Evolutionary conservation across 768 basidiomycete species (phyloP), one percentile per base, ranked within the genome.

Genomic region (Naganishia randhawae): DNA sequence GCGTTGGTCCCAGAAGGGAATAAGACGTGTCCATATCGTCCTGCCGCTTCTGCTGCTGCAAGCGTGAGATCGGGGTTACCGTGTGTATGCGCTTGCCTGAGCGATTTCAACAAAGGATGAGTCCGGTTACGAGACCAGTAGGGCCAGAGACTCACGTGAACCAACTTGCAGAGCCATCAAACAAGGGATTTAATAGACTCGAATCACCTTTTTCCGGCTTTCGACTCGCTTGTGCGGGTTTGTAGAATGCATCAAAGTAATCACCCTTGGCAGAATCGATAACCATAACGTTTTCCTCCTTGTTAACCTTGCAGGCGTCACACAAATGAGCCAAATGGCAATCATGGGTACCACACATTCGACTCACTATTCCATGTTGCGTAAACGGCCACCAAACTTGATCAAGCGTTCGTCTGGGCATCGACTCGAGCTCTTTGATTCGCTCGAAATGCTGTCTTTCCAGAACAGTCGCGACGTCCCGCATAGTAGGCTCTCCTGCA

Each of bases 331-430:
- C 16, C 29, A 4, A 14, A 13, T 22, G 11, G n/a, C 33, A 35
- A n/a, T 8, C 27, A 2, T 31, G 37, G n/a, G 14, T 22, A 17
- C 37, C 4, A 27, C 13, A 22, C n/a, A 45, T 16, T n/a, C 8
- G n/a, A 67, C 74, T 72, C 35, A 78, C 76, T 52, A 80, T 29
- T 2, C 76, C 78, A 71, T 98, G 95, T 76, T 98, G 95, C 1
- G 92, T 91, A 76, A 98, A 98, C 0, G 95, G 95, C 92, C 93
- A 98, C 95, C 95, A 98, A 51, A 96, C 83, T 1, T 84, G 83
- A 63, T 92, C 84, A 50, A 90, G 81, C 0, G 92, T 88, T 41
- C 93, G 85, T 11, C 82, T 81, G 3, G 91, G 86, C 87, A 95
- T 91, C 0, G 88, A 84, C 55, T 87, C 84, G 9, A 98, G 85